Evolutionary conservation across 495 filamentous ascomycete species (phyloP), one percentile per base, ranked within the genome.

Genomic region (Tuber indicum): DNA sequence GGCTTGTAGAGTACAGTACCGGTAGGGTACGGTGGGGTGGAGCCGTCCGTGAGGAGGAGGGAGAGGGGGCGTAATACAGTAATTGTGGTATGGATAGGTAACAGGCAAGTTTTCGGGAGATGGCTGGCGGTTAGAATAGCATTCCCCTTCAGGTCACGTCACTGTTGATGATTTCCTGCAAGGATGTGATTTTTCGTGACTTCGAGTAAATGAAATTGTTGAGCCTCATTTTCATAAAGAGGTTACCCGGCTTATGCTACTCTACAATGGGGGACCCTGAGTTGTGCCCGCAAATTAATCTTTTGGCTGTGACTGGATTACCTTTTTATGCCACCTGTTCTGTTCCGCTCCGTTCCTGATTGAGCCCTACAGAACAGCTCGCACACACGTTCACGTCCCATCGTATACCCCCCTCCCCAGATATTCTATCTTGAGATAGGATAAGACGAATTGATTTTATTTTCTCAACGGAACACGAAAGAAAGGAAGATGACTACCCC

Each of bases 281-380:
- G 32, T 32, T 32, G 32, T 32, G 32, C 32, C 42, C 6, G 42
- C 42, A 43, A 3, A 43, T 58, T 58, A 26, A 9, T 26, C 32
- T 32, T 62, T 62, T 62, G 49, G 49, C 5, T 58, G 23, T 21
- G 49, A 0, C 10, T n/a, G 23, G 21, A 21, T 10, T n/a, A 10
- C 12, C 49, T 52, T 62, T 32, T 62, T 62, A 62, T 62, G 52
- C 52, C 52, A 62, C 52, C 52, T 62, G 52, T 62, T 62, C 52
- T n/a, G 9, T 58, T 58, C 52, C 52, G 52, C 52, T 23, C 52
- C n/a, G 52, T 26, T 7, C 52, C n/a, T 62, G 23, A 62, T 32
- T 62, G 52, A 58, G 23, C n/a, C 49, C 49, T 52, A 9, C 19
- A 9, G 23, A 26, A 26, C 7, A 26, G 23, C 23, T 26, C n/a